Percentiles rank a stretch among this genome's conserved stretches.
These are phyloP conservation scores for Gnetum montanum DNA, from an alignment of 75 land plant species.

Conservation along the genomic window DNA sequence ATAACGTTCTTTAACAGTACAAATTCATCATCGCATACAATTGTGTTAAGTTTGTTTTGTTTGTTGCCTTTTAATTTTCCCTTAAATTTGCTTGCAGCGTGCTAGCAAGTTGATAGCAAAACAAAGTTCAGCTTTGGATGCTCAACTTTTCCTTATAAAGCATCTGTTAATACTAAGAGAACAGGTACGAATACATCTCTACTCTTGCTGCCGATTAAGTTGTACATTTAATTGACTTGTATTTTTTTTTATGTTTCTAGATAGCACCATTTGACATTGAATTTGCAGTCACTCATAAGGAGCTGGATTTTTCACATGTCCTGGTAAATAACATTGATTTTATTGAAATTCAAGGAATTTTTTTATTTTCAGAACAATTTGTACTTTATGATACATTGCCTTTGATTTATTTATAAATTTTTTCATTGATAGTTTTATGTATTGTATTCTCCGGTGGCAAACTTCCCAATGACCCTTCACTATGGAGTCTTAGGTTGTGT, in stretches of 20 bases:
- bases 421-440: too few species aligned
- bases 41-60: too few species aligned
- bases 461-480: too few species aligned
- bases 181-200: conserved; percentile 34
- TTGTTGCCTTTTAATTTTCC: too few species aligned
- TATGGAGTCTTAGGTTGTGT: too few species aligned
- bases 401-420: too few species aligned
- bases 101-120: conserved; percentile 77
- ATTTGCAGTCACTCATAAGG: conserved; percentile 97
- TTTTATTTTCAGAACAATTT: too few species aligned
- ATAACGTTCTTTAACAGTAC: too few species aligned
- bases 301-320: conserved; percentile 96
- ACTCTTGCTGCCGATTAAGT: background rate
- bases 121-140: conserved; percentile 82
- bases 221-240: background rate
- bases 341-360: too few species aligned
- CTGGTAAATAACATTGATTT: conserved; percentile 55
- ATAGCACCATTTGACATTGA: conserved; percentile 98
- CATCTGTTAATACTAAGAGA: conserved; percentile 90
- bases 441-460: too few species aligned
- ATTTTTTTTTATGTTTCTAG: conserved; percentile 21
- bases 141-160: conserved; percentile 92
- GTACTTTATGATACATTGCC: too few species aligned
- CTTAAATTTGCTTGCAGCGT: conserved; percentile 42
- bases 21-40: too few species aligned